These are phyloP conservation scores for Massarina eburnea DNA, from an alignment of 2,329 filamentous ascomycete genomes.

Conservation along the genomic window DNA sequence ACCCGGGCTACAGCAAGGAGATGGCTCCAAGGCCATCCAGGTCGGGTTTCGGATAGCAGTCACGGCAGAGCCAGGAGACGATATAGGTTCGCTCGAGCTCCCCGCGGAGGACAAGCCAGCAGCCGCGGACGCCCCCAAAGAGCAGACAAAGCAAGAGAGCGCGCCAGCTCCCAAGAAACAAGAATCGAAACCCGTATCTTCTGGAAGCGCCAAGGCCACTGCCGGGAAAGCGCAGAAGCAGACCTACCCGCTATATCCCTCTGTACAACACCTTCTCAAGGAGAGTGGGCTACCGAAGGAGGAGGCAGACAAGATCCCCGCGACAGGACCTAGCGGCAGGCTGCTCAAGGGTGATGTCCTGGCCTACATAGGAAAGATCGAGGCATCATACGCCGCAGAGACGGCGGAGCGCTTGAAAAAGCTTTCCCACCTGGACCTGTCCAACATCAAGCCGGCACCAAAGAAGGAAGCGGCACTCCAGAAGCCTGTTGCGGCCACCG, in stretches of 20 bases:
- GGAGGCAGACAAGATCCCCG: slow-evolving; percentile 78
- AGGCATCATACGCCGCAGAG: slow-evolving; percentile 68
- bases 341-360: slow-evolving; percentile 95
- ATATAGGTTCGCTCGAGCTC: slow-evolving; percentile 72
- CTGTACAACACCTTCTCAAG: slow-evolving; percentile 79
- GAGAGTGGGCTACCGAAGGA: slow-evolving; percentile 74
- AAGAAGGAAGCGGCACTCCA: slow-evolving; percentile 48
- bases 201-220: slow-evolving; percentile 31
- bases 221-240: slow-evolving; percentile 60
- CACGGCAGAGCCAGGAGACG: slow-evolving; percentile 78
- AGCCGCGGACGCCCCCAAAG: slow-evolving; percentile 34
- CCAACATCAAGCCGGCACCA: slow-evolving; percentile 83
- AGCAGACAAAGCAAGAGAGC: slow-evolving; percentile 29
- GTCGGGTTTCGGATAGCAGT: slow-evolving; percentile 83
- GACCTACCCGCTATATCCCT: slow-evolving; percentile 76
- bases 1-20: slow-evolving; percentile 50
- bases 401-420: slow-evolving; percentile 73
- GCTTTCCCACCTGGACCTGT: slow-evolving; percentile 83
- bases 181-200: slow-evolving; percentile 24
- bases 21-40: slow-evolving; percentile 74
- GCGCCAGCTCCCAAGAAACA: slow-evolving; percentile 36
- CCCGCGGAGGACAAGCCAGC: slow-evolving; percentile 65
- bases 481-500: slow-evolving; percentile 46
- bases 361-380: slow-evolving; percentile 80
- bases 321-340: slow-evolving; percentile 83